Conservation (phyloP, 345 rosid genomes). For the Eutrema japonicum region DNA sequence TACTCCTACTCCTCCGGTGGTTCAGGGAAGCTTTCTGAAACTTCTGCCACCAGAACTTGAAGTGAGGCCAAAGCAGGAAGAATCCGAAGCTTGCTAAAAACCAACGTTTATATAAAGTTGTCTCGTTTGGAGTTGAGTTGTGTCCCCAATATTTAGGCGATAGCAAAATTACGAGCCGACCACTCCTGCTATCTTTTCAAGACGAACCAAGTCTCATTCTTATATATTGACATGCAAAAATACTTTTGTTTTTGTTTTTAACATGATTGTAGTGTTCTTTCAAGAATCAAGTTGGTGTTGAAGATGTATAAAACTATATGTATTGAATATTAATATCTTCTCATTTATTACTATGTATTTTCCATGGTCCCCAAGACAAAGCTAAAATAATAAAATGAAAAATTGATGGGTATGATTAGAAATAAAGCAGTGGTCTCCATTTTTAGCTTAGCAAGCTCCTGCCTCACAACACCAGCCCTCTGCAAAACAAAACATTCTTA, state of each 20-base stretch:
- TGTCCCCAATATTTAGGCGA: not conserved
- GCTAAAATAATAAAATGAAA: too few relatives aligned
- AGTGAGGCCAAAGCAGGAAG: conserved; percentile 47
- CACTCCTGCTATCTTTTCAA: conserved; percentile 19
- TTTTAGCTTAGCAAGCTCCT: conserved; percentile 70
- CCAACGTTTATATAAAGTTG: not conserved
- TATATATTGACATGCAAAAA: conserved; percentile 20
- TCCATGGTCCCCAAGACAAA: too few relatives aligned
- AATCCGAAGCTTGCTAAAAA: conserved; percentile 36
- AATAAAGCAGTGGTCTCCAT: conserved; percentile 50
- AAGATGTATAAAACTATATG: conserved; percentile 7
- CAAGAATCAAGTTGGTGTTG: not conserved
- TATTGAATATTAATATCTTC: not conserved
- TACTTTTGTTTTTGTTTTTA: not conserved
- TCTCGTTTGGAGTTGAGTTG: conserved; percentile 34
- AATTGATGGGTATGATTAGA: not conserved
- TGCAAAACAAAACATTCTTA: conserved; percentile 36
- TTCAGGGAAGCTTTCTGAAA: conserved; percentile 69
- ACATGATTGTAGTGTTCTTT: conserved; percentile 5
- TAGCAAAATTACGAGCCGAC: conserved; percentile 17
- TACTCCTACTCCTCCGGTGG: conserved; percentile 38
- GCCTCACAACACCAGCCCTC: conserved; percentile 69
- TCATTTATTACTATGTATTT: not conserved
- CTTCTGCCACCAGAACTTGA: conserved; percentile 64
- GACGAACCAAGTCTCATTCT: conserved; percentile 7